These are phyloP conservation scores for Lactifluus volemus DNA, from an alignment of 768 basidiomycete species.

Conservation along the genomic window DNA sequence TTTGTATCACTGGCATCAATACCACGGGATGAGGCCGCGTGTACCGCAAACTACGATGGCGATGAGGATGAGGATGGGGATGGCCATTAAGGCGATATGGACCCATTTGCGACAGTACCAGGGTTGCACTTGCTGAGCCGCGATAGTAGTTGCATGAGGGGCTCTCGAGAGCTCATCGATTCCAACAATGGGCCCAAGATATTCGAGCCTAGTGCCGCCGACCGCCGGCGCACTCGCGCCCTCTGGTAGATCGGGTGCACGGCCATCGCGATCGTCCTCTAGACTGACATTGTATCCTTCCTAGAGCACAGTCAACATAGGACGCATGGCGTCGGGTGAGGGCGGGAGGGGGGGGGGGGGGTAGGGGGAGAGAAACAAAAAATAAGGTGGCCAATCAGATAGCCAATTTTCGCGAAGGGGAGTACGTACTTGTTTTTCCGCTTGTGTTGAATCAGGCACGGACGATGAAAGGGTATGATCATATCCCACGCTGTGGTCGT, in stretches of 20 bases:
- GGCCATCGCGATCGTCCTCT: constrained; percentile 14
- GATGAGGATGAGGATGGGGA: constrained; percentile 39
- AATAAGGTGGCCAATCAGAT: not conserved
- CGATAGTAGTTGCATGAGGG: not conserved
- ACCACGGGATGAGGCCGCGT: constrained; percentile 50
- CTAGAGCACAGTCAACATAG: constrained; percentile 24
- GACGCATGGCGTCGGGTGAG: not conserved
- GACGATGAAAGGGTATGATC: constrained; percentile 25
- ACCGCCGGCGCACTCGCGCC: constrained; percentile 16
- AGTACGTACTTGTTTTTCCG: constrained; percentile 26
- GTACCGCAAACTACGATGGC: constrained; percentile 50
- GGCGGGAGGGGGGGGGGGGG: not conserved
- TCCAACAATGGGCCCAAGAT: constrained; percentile 7
- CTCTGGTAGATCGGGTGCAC: constrained; percentile 1
- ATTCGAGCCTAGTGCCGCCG: not conserved
- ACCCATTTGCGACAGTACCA: constrained; percentile 46
- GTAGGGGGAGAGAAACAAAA: too few species aligned
- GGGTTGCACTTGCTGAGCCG: constrained; percentile 19
- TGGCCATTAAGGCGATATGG: constrained; percentile 28
- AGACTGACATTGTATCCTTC: constrained; percentile 48
- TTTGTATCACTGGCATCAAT: too few species aligned
- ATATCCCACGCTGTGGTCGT: constrained; percentile 14
- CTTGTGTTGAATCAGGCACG: constrained; percentile 26
- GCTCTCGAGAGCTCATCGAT: constrained; percentile 15
- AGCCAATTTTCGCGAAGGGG: not conserved